phyloP scores from a whole-genome alignment of 164 flowering plant species.

The Kingdonia uniflora region DNA sequence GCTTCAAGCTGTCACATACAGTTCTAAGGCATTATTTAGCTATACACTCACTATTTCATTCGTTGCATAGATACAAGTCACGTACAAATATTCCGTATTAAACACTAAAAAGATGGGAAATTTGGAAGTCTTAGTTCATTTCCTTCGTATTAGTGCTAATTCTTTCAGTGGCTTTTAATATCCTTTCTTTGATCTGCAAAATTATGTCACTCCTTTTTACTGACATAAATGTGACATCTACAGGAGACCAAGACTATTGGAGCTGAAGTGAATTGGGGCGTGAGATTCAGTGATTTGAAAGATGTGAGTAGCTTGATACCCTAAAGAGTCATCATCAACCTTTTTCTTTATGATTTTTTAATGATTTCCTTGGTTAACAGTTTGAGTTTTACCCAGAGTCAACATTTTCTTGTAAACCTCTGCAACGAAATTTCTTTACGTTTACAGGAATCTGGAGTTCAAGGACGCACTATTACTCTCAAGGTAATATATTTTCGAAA shows the following conservation, averaged over 20 bases:
- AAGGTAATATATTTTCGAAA: constrained; percentile 35
- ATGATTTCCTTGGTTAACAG: not conserved
- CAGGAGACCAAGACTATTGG: constrained; percentile 95
- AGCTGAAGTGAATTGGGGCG: constrained; percentile 99
- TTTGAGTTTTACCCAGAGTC: constrained; percentile 32
- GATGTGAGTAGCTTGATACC: constrained; percentile 48
- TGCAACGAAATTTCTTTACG: constrained; percentile 90
- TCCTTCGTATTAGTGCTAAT: too few species aligned
- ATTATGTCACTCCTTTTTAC: not conserved
- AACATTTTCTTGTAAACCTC: constrained; percentile 50
- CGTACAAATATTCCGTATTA: too few species aligned
- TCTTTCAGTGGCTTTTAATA: too few species aligned
- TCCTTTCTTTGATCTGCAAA: too few species aligned
- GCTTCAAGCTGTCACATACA: too few species aligned
- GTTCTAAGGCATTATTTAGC: too few species aligned
- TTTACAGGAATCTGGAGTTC: constrained; percentile 73
- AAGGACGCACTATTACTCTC: constrained; percentile 73
- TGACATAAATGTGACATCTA: too few species aligned
- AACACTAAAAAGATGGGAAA: too few species aligned
- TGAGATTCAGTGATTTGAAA: constrained; percentile 63
- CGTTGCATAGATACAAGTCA: too few species aligned
- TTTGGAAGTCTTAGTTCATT: too few species aligned
- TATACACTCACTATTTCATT: too few species aligned
- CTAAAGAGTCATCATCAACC: not conserved
- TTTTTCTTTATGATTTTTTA: not conserved